These are phyloP conservation scores for Hyaloscypha bicolor DNA, from an alignment of 495 filamentous ascomycete genomes.

Conservation along the genomic window DNA sequence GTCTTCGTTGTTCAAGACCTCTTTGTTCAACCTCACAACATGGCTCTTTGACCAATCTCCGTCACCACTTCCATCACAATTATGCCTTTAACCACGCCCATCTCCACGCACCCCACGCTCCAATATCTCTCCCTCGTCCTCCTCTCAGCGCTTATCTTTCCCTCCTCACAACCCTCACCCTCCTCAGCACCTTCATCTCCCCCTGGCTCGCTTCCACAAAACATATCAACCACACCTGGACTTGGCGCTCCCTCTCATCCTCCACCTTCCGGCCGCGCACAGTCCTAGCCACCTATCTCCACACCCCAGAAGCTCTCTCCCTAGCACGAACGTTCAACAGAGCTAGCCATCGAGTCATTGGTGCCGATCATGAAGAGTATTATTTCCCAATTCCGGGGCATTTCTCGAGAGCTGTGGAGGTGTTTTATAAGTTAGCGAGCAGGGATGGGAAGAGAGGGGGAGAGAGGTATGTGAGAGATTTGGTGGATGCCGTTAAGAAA, in stretches of 20 bases:
- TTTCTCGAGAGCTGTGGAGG: conserved; percentile 47
- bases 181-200: conserved; percentile 53
- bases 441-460: conserved; percentile 33
- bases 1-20: no score
- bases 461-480: conserved; percentile 25
- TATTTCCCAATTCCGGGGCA: conserved; percentile 41
- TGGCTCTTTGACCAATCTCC: not conserved
- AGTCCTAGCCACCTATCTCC: conserved; percentile 71
- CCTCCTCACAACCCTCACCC: conserved; percentile 51
- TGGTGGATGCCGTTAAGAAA: conserved; percentile 58
- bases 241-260: conserved; percentile 36
- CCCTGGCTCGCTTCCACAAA: conserved; percentile 45
- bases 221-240: conserved; percentile 33
- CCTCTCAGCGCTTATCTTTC: conserved; percentile 57
- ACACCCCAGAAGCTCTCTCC: conserved; percentile 66
- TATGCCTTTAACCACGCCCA: conserved; percentile 29
- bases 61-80: not conserved
- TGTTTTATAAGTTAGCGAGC: conserved; percentile 55
- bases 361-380: conserved; percentile 63
- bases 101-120: conserved; percentile 44
- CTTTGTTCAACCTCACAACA: not conserved
- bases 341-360: conserved; percentile 71
- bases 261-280: conserved; percentile 50
- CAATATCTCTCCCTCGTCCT: conserved; percentile 51
- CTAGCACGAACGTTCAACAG: conserved; percentile 68